phyloP scores from a whole-genome alignment of 2,329 filamentous ascomycete species.

The Lasiodiplodia hormozganensis region DNA sequence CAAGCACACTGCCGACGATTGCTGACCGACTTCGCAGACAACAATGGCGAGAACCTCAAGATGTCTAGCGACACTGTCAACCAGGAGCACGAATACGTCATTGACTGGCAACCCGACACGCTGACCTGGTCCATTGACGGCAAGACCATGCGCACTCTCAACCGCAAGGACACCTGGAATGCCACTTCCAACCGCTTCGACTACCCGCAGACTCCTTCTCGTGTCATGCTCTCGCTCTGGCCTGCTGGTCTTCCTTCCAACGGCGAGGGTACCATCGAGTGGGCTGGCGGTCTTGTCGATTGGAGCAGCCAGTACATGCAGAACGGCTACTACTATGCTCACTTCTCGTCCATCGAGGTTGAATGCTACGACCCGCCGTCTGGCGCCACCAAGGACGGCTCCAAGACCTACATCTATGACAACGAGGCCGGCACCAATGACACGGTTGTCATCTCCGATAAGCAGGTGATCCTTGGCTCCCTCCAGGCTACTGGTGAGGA shows the following conservation, averaged over 20 bases:
- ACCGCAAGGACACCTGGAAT: constrained; percentile 86
- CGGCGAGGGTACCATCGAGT: constrained; percentile 81
- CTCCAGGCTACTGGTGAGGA: constrained; percentile 76
- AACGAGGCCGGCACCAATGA: constrained; percentile 71
- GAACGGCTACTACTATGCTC: constrained; percentile 88
- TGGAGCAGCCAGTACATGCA: constrained; percentile 85
- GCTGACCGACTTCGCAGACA: constrained; percentile 60
- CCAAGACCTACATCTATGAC: constrained; percentile 76
- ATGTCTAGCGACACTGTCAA: constrained; percentile 70
- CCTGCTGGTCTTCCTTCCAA: constrained; percentile 84
- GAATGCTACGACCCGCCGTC: constrained; percentile 86
- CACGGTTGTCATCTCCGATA: constrained; percentile 77
- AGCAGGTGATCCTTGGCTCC: constrained; percentile 77
- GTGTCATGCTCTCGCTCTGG: constrained; percentile 95
- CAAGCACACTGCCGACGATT: background rate
- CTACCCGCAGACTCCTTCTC: constrained; percentile 89
- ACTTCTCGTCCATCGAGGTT: constrained; percentile 77
- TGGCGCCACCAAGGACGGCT: constrained; percentile 66
- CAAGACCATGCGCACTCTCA: constrained; percentile 73
- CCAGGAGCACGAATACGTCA: constrained; percentile 87
- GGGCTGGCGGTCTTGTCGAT: constrained; percentile 90
- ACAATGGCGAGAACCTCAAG: constrained; percentile 75
- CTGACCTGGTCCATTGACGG: constrained; percentile 91
- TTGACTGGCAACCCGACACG: constrained; percentile 87
- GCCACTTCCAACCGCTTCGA: constrained; percentile 78